phyloP scores from a whole-genome alignment of 495 filamentous ascomycete species.

The Wilcoxina mikolae region DNA sequence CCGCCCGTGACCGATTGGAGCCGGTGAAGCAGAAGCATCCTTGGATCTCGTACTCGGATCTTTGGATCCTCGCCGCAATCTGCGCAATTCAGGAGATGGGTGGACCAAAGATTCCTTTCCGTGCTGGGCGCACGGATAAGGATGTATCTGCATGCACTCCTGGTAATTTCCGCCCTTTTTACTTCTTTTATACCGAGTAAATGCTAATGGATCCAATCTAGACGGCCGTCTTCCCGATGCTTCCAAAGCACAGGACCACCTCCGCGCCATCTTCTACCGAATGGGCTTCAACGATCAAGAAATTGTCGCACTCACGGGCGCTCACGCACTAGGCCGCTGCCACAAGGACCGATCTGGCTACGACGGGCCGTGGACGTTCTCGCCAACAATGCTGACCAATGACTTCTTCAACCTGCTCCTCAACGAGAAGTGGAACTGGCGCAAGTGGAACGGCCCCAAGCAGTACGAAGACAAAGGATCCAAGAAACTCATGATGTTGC shows the following conservation, averaged over 20 bases:
- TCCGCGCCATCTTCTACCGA: slow-evolving; percentile 84
- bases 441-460: slow-evolving; percentile 85
- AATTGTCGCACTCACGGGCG: slow-evolving; percentile 80
- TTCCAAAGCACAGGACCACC: slow-evolving; percentile 60
- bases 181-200: background rate
- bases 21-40: slow-evolving; percentile 79
- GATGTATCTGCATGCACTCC: slow-evolving; percentile 81
- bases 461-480: slow-evolving; percentile 53
- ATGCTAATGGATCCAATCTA: background rate
- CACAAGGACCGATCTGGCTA: slow-evolving; percentile 81
- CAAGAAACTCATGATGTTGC: slow-evolving; percentile 92
- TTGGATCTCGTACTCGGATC: slow-evolving; percentile 91
- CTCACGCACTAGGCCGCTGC: slow-evolving; percentile 85
- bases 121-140: slow-evolving; percentile 71
- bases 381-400: slow-evolving; percentile 84
- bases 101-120: slow-evolving; percentile 75
- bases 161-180: background rate
- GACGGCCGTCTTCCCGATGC: slow-evolving; percentile 93
- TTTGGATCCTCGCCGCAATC: slow-evolving; percentile 86
- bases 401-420: slow-evolving; percentile 81
- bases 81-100: slow-evolving; percentile 88
- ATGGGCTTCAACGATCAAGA: slow-evolving; percentile 98
- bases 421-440: slow-evolving; percentile 80
- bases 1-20: slow-evolving; percentile 82
- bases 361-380: slow-evolving; percentile 92